A percentile compares a stretch with the other conserved stretches of the same genome.
These are phyloP conservation scores for Begonia masoniana DNA, from an alignment of 306 rosid genomes.

Conservation along the genomic window DNA sequence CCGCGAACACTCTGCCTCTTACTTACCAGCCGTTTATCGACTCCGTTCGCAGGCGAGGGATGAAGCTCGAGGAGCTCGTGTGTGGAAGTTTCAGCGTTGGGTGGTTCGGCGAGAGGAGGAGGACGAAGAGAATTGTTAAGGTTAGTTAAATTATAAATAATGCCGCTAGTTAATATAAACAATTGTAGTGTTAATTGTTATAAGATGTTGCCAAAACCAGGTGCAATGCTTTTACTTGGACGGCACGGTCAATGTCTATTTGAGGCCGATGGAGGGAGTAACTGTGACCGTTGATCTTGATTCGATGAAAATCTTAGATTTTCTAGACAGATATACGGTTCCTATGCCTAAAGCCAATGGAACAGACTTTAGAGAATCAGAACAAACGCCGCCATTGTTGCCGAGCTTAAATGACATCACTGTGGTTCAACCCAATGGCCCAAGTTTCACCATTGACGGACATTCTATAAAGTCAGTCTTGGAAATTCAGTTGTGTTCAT, in stretches of 20 bases:
- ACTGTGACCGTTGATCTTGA: constrained; percentile 23
- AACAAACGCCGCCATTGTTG: constrained; percentile 20
- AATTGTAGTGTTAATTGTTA: too few relatives aligned
- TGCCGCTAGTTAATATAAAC: too few relatives aligned
- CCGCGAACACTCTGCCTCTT: constrained; percentile 10
- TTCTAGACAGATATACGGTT: constrained; percentile 11
- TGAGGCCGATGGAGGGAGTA: constrained; percentile 30
- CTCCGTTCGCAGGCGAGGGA: constrained; percentile 19
- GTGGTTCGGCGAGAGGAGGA: constrained; percentile 21
- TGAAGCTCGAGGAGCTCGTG: constrained; percentile 18
- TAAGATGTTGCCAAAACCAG: too few relatives aligned
- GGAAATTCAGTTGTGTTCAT: neutral
- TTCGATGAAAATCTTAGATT: constrained; percentile 20
- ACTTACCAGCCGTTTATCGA: constrained; percentile 10
- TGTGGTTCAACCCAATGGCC: constrained; percentile 3
- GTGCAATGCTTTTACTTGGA: constrained; percentile 12
- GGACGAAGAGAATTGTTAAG: constrained; percentile 8
- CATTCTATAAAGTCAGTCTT: constrained; percentile 11
- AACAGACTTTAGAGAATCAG: constrained; percentile 18
- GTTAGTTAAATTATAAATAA: neutral
- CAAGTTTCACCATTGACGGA: constrained; percentile 14
- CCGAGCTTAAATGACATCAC: constrained; percentile 9
- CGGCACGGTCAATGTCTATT: constrained; percentile 18
- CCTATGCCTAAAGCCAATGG: constrained; percentile 22
- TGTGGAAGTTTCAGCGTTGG: constrained; percentile 18